These are phyloP conservation scores for Cyclostephanos invisitatus DNA, from an alignment of 108 stramenopile species.

Conservation along the genomic window DNA sequence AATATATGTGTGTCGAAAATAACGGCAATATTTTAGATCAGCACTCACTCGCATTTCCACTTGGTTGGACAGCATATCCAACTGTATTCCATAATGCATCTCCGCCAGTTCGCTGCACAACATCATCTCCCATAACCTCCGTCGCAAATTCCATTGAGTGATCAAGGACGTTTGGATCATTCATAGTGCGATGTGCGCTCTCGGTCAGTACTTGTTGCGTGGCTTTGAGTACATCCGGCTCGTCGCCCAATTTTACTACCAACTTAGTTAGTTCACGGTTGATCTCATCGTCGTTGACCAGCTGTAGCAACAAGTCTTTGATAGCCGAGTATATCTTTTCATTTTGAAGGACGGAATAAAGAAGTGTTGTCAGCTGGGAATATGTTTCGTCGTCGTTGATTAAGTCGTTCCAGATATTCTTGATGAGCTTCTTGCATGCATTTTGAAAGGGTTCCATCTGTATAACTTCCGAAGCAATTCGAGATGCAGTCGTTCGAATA, in stretches of 20 bases:
- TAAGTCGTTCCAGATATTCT: slow-evolving; percentile 76
- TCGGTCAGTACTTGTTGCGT: slow-evolving; percentile 71
- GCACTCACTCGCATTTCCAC: slow-evolving; percentile 33
- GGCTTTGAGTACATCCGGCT: slow-evolving; percentile 56
- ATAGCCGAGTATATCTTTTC: slow-evolving; percentile 63
- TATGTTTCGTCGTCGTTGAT: slow-evolving; percentile 74
- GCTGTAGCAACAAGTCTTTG: slow-evolving; percentile 59
- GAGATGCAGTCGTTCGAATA: slow-evolving; percentile 40
- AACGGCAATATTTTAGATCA: slow-evolving; percentile 6
- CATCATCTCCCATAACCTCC: slow-evolving; percentile 87
- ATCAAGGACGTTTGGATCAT: slow-evolving; percentile 86
- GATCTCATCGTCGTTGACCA: slow-evolving; percentile 76
- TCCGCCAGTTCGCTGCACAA: slow-evolving; percentile 82
- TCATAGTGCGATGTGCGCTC: slow-evolving; percentile 78
- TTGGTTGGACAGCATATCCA: slow-evolving; percentile 79
- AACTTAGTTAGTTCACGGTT: slow-evolving; percentile 67
- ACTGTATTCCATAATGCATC: slow-evolving; percentile 85
- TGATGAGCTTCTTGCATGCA: slow-evolving; percentile 58
- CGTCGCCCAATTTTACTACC: slow-evolving; percentile 68
- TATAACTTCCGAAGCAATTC: slow-evolving; percentile 55
- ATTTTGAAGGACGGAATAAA: slow-evolving; percentile 73
- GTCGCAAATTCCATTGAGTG: slow-evolving; percentile 92
- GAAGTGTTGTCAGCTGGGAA: slow-evolving; percentile 65
- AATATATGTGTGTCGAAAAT: not conserved
- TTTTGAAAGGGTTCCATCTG: slow-evolving; percentile 66